phyloP scores from a whole-genome alignment of 2,329 filamentous ascomycete genomes.

The Cercospora canescens region DNA sequence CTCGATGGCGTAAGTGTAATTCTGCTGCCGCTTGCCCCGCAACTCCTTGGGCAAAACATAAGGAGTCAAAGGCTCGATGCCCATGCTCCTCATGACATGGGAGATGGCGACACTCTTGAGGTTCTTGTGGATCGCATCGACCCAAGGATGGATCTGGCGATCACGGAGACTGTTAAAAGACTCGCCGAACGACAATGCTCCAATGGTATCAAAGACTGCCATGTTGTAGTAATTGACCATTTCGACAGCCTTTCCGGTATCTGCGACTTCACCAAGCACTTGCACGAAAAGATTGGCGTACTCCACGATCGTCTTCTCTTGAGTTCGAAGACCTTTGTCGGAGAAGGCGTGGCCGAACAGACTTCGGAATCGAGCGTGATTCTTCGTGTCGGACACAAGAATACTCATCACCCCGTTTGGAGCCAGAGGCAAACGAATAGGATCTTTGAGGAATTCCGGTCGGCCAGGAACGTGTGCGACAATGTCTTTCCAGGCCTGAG shows the following conservation, averaged over 20 bases:
- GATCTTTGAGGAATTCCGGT: slow-evolving; percentile 21
- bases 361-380: background rate
- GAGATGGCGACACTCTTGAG: background rate
- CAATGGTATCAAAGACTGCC: background rate
- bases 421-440: background rate
- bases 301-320: background rate
- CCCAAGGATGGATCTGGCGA: background rate
- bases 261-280: background rate
- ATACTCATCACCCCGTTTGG: background rate
- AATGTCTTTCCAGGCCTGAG: slow-evolving; percentile 46
- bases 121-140: background rate
- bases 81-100: background rate
- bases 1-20: background rate
- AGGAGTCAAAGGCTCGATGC: background rate
- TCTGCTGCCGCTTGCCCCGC: background rate
- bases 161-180: background rate
- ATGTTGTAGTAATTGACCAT: background rate
- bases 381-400: background rate
- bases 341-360: background rate
- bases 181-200: background rate
- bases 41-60: background rate
- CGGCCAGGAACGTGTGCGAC: slow-evolving; percentile 30
- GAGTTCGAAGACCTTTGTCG: background rate
- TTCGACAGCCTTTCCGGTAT: background rate
- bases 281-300: background rate